Evolutionary conservation across 352 stramenopile species (phyloP).

Genomic region (Pythium rhizo-oryzae): DNA sequence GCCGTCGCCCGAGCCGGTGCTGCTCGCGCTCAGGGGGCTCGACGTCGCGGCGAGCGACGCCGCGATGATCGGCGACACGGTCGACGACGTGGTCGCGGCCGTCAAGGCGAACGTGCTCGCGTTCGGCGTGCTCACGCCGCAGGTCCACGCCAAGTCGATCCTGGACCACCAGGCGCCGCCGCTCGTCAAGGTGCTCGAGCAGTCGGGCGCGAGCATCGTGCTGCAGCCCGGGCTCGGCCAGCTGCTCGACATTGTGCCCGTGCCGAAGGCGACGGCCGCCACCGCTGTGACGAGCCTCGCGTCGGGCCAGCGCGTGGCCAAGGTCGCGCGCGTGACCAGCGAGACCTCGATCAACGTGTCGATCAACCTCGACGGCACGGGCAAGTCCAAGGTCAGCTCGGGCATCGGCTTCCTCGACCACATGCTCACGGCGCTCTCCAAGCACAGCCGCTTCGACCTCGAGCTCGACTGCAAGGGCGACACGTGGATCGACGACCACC

Average conservation of each 20-base stretch:
- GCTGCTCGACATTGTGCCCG: slow-evolving; percentile 79
- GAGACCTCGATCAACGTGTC: slow-evolving; percentile 94
- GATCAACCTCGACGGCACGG: slow-evolving; percentile 89
- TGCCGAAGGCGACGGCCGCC: slow-evolving; percentile 6
- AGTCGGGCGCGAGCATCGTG: slow-evolving; percentile 63
- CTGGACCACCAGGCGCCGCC: slow-evolving; percentile 55
- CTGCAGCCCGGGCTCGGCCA: slow-evolving; percentile 76
- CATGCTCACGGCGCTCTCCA: slow-evolving; percentile 88
- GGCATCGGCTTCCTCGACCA: slow-evolving; percentile 94
- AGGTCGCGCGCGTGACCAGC: slow-evolving; percentile 88
- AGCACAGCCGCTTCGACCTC: slow-evolving; percentile 92
- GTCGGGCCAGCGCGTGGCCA: slow-evolving; percentile 28
- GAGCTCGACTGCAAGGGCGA: slow-evolving; percentile 92
- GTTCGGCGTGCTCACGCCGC: slow-evolving; percentile 88
- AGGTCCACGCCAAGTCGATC: slow-evolving; percentile 78
- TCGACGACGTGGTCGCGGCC: slow-evolving; percentile 94
- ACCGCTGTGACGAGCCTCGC: neutral
- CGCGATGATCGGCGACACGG: slow-evolving; percentile 96
- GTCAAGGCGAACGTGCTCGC: slow-evolving; percentile 66
- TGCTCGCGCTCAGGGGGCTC: slow-evolving; percentile 85
- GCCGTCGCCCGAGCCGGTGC: slow-evolving; percentile 91
- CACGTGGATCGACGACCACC: slow-evolving; percentile 97
- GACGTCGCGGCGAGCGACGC: slow-evolving; percentile 68
- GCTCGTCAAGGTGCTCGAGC: slow-evolving; percentile 54
- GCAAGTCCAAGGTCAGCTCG: slow-evolving; percentile 83